Base-by-base conservation (phyloP, 2,329 filamentous ascomycete species). In the Colletotrichum shisoi region DNA sequence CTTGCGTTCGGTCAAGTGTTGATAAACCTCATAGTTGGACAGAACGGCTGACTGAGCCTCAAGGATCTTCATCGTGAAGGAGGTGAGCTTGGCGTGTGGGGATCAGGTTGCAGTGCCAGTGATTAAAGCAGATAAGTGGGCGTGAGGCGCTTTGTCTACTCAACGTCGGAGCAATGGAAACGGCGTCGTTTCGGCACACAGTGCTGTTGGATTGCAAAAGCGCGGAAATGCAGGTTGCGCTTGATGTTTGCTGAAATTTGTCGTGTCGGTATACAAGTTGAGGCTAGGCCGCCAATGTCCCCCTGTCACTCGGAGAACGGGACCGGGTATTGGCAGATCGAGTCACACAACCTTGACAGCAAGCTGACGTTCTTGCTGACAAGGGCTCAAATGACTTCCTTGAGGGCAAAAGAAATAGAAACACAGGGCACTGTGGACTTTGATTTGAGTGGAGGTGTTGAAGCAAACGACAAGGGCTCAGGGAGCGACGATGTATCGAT, bases 21-120 rank as follows among this genome's bases (percentile, higher is more conserved):
- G 81, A 72, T 88, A 89, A 70, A 93, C 89, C 81, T 93, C 91
- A 70, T 86, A 89, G 76, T 93, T 93, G 75, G 87, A 87, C 73
- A 93, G 81, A 48, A 89, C 83, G 5, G 89, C 89, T 37, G 87
- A 87, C 75, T 92, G 89, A 3, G 89, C 82, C 73, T 91, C 89
- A 72, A 92, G 79, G 73, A 93, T 86, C 84, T 91, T 89, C 87
- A 90, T 89, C 21, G 42, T 76, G 72, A 57, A 24, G 21, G 54
- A 24, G 21, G 45, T 15, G 42, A 53, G 59, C 48, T 62, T 59
- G 63, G 42, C 34, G 34, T 19, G 24, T 27, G 17, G 51, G 19
- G 8, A 31, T 40, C 51, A 24, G 46, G 40, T 44, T 51, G 39
- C 24, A 31, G 37, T 45, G 6, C 45, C 54, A 46, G 54, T 37